A percentile compares a stretch with the other conserved stretches of the same genome.
phyloP scores from a whole-genome alignment of 129 eudicot genomes.

The Pittosporum tobira region DNA sequence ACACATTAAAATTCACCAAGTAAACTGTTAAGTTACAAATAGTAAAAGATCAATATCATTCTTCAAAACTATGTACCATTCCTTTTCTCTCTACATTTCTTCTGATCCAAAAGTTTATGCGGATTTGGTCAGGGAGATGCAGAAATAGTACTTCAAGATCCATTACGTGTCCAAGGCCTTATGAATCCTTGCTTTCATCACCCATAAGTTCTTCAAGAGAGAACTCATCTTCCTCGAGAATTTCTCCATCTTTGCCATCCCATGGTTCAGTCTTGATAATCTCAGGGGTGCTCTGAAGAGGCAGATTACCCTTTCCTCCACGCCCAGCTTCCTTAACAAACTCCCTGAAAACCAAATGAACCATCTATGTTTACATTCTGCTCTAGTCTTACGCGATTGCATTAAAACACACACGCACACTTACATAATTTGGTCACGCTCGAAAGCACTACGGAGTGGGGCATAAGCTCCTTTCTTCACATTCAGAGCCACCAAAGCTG shows the following conservation, averaged over 20 bases:
- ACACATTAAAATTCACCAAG: no score
- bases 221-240: conserved; percentile 83
- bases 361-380: neutral
- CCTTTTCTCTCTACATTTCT: neutral
- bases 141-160: no score
- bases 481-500: conserved; percentile 87
- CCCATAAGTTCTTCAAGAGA: conserved; percentile 91
- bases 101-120: conserved; percentile 9
- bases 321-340: conserved; percentile 79
- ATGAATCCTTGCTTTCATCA: conserved; percentile 41
- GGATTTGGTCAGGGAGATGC: no score
- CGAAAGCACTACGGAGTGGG: conserved; percentile 76
- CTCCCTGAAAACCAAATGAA: neutral
- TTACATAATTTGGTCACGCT: conserved; percentile 65
- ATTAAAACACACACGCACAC: neutral
- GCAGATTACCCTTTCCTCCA: conserved; percentile 87
- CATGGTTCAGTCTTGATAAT: conserved; percentile 59
- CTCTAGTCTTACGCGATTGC: neutral
- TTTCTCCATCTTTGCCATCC: conserved; percentile 93
- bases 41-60: neutral
- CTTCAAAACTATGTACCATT: neutral
- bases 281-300: conserved; percentile 42
- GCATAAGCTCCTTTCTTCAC: conserved; percentile 70
- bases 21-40: neutral
- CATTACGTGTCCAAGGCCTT: no score